phyloP scores from a whole-genome alignment of 345 rosid genomes.

The Chamaenerion angustifolium region DNA sequence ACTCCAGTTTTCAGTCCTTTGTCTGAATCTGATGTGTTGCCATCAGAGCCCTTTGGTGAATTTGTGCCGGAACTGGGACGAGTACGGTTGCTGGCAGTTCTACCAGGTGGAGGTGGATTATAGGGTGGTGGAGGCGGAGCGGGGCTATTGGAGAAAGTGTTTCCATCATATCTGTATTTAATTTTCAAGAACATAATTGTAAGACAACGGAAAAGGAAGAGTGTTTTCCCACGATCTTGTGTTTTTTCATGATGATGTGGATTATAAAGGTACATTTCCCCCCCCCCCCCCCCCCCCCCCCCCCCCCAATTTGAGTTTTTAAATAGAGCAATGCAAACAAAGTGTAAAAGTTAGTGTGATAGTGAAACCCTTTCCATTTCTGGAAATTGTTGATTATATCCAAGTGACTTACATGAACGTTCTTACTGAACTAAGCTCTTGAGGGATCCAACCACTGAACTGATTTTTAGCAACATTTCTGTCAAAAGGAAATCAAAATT shows the following conservation, averaged over 20 bases:
- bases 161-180: constrained; percentile 74
- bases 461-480: constrained; percentile 90
- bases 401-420: constrained; percentile 48
- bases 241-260: too few relatives aligned
- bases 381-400: neutral
- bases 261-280: too few relatives aligned
- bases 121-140: constrained; percentile 61
- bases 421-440: constrained; percentile 47
- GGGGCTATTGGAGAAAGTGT: constrained; percentile 71
- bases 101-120: constrained; percentile 48
- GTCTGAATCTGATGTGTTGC: constrained; percentile 31
- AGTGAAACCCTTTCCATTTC: too few relatives aligned
- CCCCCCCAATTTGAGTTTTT: too few relatives aligned
- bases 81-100: constrained; percentile 25
- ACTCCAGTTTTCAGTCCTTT: constrained; percentile 48
- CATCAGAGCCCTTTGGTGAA: constrained; percentile 19
- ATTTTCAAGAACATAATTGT: constrained; percentile 13
- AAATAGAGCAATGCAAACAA: too few relatives aligned
- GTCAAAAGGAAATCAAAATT: constrained; percentile 13
- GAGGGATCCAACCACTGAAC: constrained; percentile 86
- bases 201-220: neutral
- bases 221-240: neutral
- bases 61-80: constrained; percentile 31
- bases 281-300: too few relatives aligned
- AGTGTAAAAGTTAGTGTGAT: too few relatives aligned